Evolutionary conservation across 306 rosid genomes (phyloP).

Genomic region (Gastrolobium villosum): DNA sequence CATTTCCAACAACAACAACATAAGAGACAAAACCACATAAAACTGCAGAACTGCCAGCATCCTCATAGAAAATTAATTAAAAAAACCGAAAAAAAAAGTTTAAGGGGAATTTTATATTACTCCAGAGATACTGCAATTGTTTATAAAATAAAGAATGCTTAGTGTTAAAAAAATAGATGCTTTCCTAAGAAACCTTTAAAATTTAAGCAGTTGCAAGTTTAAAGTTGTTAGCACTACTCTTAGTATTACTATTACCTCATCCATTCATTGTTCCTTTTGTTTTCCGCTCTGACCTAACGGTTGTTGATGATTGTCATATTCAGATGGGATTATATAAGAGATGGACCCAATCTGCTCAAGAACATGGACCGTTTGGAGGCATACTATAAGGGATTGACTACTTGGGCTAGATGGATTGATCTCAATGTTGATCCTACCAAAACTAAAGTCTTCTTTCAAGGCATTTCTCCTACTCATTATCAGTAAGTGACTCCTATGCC

Average conservation of each 20-base stretch:
- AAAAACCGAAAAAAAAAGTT: too few species aligned
- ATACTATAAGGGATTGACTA: slow-evolving; percentile 72
- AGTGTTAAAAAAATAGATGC: too few species aligned
- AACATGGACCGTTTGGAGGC: slow-evolving; percentile 90
- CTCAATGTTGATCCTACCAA: slow-evolving; percentile 73
- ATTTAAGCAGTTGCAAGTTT: not conserved
- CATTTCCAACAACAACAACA: too few species aligned
- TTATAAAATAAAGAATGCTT: too few species aligned
- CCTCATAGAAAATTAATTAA: too few species aligned
- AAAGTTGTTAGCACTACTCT: slow-evolving; percentile 2
- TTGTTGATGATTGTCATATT: slow-evolving; percentile 13
- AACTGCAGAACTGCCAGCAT: too few species aligned
- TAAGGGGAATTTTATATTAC: too few species aligned
- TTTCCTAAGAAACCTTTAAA: not conserved
- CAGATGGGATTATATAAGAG: slow-evolving; percentile 89
- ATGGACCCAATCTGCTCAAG: slow-evolving; percentile 63
- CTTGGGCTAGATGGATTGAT: slow-evolving; percentile 97
- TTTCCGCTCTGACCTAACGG: not conserved
- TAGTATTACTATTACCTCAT: not conserved
- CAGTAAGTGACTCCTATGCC: slow-evolving; percentile 64
- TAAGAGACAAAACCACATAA: too few species aligned
- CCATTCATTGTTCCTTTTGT: not conserved
- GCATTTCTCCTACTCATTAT: slow-evolving; percentile 96
- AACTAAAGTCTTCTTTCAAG: slow-evolving; percentile 91
- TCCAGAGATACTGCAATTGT: too few species aligned